These are phyloP conservation scores for Cantharellus anzutake DNA, from an alignment of 768 basidiomycete genomes.

Conservation along the genomic window DNA sequence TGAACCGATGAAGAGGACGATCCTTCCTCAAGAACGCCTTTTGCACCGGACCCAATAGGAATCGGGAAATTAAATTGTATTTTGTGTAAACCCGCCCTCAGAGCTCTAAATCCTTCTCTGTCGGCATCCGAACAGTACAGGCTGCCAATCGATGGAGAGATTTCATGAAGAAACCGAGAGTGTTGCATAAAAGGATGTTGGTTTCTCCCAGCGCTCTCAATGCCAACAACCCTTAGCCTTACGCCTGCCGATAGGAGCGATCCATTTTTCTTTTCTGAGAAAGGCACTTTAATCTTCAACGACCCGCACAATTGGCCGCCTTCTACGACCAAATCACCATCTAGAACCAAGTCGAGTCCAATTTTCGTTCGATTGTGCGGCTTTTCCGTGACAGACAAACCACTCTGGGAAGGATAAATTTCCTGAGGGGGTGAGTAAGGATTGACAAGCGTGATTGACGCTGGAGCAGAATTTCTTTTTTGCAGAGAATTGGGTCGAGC, in stretches of 20 bases:
- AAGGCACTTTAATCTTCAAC: slow-evolving; percentile 43
- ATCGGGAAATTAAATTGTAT: slow-evolving; percentile 1
- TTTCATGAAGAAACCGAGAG: slow-evolving; percentile 21
- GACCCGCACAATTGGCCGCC: slow-evolving; percentile 53
- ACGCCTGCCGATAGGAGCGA: slow-evolving; percentile 50
- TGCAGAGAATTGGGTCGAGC: no score
- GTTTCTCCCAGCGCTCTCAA: slow-evolving; percentile 34
- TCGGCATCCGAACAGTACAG: not conserved
- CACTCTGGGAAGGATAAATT: no score
- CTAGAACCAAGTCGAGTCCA: slow-evolving; percentile 22
- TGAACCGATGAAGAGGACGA: not conserved
- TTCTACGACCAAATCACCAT: slow-evolving; percentile 59
- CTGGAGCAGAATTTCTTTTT: no score
- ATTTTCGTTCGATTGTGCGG: not conserved
- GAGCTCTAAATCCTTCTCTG: not conserved
- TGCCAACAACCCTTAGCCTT: slow-evolving; percentile 69
- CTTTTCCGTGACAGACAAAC: no score
- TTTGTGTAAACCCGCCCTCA: not conserved
- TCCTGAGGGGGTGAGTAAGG: no score
- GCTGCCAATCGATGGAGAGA: not conserved
- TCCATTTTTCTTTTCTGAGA: slow-evolving; percentile 14
- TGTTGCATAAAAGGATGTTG: slow-evolving; percentile 71
- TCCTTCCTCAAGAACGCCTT: not conserved
- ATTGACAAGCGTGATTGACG: no score
- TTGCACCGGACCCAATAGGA: slow-evolving; percentile 1